Evolutionary conservation across 225 moss, liverwort and hornwort genomes (phyloP).

Genomic region (Bryoerythrophyllum caledonicum): DNA sequence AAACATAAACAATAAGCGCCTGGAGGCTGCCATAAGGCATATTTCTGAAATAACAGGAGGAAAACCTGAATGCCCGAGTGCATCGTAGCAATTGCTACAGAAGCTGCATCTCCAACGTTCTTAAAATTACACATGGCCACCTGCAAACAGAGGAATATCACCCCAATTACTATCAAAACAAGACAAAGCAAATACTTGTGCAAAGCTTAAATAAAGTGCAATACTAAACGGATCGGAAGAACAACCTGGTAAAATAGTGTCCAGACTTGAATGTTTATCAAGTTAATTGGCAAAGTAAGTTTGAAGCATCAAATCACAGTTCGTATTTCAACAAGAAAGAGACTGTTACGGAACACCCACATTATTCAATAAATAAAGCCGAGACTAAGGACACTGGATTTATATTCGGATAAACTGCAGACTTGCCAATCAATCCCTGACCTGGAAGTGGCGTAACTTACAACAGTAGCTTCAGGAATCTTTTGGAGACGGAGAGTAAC

Average conservation of each 20-base stretch:
- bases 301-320: constrained; percentile 7
- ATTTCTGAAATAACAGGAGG: neutral
- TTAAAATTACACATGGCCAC: constrained; percentile 97
- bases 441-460: constrained; percentile 47
- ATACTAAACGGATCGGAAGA: neutral
- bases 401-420: constrained; percentile 9
- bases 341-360: neutral
- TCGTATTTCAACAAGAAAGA: constrained; percentile 4
- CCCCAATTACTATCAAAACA: constrained; percentile 9
- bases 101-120: constrained; percentile 79
- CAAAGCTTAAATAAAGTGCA: constrained; percentile 7
- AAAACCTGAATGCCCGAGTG: constrained; percentile 98
- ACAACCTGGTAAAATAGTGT: constrained; percentile 20
- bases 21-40: neutral
- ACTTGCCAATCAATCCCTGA: constrained; percentile 19
- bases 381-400: constrained; percentile 17
- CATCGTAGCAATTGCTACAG: constrained; percentile 93
- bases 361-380: constrained; percentile 4
- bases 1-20: too few species aligned
- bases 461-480: constrained; percentile 87
- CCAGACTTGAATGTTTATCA: constrained; percentile 11
- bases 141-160: constrained; percentile 44
- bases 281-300: constrained; percentile 4
- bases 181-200: neutral
- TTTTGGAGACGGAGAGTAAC: constrained; percentile 92